Base-by-base conservation (phyloP, 2,329 filamentous ascomycete genomes). In the Beauveria caledonica region DNA sequence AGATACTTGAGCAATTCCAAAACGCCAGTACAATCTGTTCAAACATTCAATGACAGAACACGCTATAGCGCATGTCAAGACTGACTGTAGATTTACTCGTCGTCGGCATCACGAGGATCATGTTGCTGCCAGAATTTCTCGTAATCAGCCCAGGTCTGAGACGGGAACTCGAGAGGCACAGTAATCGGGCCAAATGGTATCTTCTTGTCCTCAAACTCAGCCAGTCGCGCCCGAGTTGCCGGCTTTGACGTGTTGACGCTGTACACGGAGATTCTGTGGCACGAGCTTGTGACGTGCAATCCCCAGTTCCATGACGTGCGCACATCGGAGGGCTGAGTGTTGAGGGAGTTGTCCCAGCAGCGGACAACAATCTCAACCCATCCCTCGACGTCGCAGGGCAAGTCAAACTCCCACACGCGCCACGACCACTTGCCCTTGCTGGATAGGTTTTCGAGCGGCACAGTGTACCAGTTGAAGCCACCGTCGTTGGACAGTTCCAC, bases 401-500 rank as follows among this genome's bases (percentile, higher is more conserved):
- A 66, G 1, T 86, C 81, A 1, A 79, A 77, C 60, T 82, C 75
- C 87, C 86, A 90, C 0, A 78, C 78, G 13, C 86, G 73, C 87
- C 86, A 90, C 0, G 83, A 79, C 66, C 81, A 84, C 52, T 78
- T 83, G 53, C 83, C 79, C 70, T 89, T 90, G 63, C 76, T 77
- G 3, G 79, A 83, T 62, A 89, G 63, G 1, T 86, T 84, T 53
- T 85, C 78, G 0, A 73, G 72, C 0, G 85, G 85, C 0, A 88
- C 82, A 10, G 80, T 75, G 63, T 88, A 87, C 86, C 86, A 88
- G 15, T 78, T 79, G 64, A 78, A 81, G 0, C 86, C 86, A 0
- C 86, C 86, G 64, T 88, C 85, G 0, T 77, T 75, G 3, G 79
- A 84, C 2, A 89, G 75, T 64, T 89, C 86, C 4, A 89, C 84